Evolutionary conservation across 2,329 filamentous ascomycete species (phyloP), one percentile per base, ranked within the genome.

Genomic region (Fusarium haematococcum): DNA sequence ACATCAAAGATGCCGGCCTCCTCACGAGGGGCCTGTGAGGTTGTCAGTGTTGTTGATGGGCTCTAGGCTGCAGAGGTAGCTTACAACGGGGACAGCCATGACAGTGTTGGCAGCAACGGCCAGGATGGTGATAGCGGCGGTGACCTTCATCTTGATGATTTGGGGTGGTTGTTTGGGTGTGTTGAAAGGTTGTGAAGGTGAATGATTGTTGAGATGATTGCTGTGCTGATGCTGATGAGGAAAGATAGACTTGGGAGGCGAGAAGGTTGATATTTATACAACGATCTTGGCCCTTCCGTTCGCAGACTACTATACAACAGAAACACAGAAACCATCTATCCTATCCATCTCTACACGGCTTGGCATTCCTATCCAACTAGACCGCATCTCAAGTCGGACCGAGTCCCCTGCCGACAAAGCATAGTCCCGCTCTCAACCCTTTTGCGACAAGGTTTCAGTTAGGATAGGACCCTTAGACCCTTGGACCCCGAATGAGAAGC

Each of bases 111-210:
- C 41, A 30, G 48, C n/a, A 27, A 23, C 32, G 23, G 60, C 60
- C 27, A 63, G 33, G 30, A 63, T 33, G 35, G 33, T 41, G 50
- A 64, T n/a, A 57, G 27, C 50, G 27, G 62, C 62, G 37, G 48
- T 58, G 62, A 45, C 48, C 62, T 64, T 64, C 62, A 64, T 64
- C 16, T 64, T 64, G 35, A 58, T 39, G 52, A n/a, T 57, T 56
- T 25, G 30, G 8, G 20, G 32, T 16, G 52, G 56, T 25, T 41
- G 23, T 41, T 41, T 16, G 16, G 11, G 41, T n/a, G 32, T 58
- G 23, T 25, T 58, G 33, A 18, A 18, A 13, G 9, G n/a, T 57
- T 57, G 30, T 35, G 4, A n/a, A 18, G 32, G 20, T 57, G 30
- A 54, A 9, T 35, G 30, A 23, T 56, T 33, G 52, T 35, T 57